A percentile compares a stretch with the other conserved stretches of the same genome.
These are phyloP conservation scores for Bipolaris oryzae DNA, from an alignment of 2,329 filamentous ascomycete genomes.

Conservation along the genomic window DNA sequence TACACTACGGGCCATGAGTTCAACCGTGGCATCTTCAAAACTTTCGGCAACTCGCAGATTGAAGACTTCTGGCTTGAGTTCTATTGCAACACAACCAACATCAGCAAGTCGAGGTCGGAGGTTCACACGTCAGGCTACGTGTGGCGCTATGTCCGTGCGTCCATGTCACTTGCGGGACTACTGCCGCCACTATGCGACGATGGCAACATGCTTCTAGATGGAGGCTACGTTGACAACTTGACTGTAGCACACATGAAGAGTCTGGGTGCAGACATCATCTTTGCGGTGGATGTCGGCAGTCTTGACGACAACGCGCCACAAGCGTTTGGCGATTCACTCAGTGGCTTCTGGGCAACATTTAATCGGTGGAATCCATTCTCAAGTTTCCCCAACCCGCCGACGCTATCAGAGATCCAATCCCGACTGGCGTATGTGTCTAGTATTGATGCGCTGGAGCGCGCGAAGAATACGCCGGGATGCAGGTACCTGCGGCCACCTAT, in stretches of 20 bases:
- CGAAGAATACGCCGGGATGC: conserved; percentile 88
- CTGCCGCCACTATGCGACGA: conserved; percentile 95
- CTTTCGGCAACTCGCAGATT: conserved; percentile 94
- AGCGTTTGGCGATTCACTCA: conserved; percentile 89
- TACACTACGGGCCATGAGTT: conserved; percentile 99
- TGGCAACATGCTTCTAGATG: conserved; percentile 93
- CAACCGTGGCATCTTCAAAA: conserved; percentile 98
- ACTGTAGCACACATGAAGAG: conserved; percentile 98
- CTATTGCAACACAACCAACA: conserved; percentile 99
- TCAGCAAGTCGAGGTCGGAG: conserved; percentile 88
- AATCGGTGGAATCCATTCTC: conserved; percentile 99
- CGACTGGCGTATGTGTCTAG: conserved; percentile 93
- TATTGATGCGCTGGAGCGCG: conserved; percentile 90
- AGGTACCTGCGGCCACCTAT: conserved; percentile 96
- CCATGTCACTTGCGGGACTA: conserved; percentile 93
- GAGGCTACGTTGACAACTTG: conserved; percentile 95
- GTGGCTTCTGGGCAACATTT: conserved; percentile 90
- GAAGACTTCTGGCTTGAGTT: conserved; percentile 99
- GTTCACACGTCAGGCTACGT: conserved; percentile 96
- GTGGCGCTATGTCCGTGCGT: conserved; percentile 95
- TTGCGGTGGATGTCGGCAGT: conserved; percentile 92
- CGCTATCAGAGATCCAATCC: conserved; percentile 93
- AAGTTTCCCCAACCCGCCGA: conserved; percentile 85
- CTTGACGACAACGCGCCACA: conserved; percentile 93
- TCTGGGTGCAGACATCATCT: conserved; percentile 89